Evolutionary conservation across 305 asterid species (phyloP).

Genomic region (Ilex paraguariensis): DNA sequence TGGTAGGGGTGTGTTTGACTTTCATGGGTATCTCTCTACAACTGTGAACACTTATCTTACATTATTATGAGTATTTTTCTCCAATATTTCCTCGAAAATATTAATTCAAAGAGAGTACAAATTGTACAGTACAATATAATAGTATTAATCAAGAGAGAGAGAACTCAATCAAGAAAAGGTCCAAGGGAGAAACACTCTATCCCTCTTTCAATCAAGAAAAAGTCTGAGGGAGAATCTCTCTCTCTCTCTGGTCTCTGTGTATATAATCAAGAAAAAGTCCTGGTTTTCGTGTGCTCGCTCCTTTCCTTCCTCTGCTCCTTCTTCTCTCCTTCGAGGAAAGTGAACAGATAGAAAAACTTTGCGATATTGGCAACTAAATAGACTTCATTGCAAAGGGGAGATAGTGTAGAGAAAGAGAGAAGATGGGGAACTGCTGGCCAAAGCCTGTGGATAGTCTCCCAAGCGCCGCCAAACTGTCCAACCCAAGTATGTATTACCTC

Average conservation of each 20-base stretch:
- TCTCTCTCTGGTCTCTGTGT: too few relatives aligned
- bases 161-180: too few relatives aligned
- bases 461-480: conserved; percentile 21
- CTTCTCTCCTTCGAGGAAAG: conserved; percentile 36
- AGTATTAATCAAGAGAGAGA: too few relatives aligned
- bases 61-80: too few relatives aligned
- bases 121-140: too few relatives aligned
- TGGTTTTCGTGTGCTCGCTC: not conserved
- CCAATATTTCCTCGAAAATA: too few relatives aligned
- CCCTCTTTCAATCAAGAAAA: not conserved
- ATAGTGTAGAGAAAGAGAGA: conserved; percentile 2
- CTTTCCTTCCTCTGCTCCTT: conserved; percentile 9
- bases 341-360: not conserved
- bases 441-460: conserved; percentile 49
- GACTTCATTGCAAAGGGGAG: not conserved
- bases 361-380: not conserved
- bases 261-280: too few relatives aligned
- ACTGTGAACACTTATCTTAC: too few relatives aligned
- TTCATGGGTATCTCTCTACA: too few relatives aligned
- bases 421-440: conserved; percentile 83
- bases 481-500: conserved; percentile 31
- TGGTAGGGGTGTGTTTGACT: too few relatives aligned
- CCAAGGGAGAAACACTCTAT: not conserved
- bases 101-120: too few relatives aligned
- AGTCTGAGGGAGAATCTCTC: not conserved